Conservation (phyloP, 2,329 filamentous ascomycete species). For the Pseudogymnoascus sp. region DNA sequence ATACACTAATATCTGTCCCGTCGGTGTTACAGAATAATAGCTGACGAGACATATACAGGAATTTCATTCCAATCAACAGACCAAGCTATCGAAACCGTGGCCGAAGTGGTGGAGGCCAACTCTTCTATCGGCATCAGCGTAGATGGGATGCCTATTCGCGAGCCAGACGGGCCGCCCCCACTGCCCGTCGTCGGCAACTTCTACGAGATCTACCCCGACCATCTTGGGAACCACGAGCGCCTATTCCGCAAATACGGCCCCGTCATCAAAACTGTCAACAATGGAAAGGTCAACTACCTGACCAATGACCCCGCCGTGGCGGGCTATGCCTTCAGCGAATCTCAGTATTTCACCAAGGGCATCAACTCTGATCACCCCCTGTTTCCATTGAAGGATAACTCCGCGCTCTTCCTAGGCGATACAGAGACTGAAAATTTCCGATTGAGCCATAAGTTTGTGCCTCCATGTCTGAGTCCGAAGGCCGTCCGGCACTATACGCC, state of each 20-base stretch:
- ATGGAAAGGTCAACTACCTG: slow-evolving; percentile 30
- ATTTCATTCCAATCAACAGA: slow-evolving; percentile 17
- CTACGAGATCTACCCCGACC: slow-evolving; percentile 34
- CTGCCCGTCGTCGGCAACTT: slow-evolving; percentile 32
- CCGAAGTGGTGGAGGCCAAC: slow-evolving; percentile 12
- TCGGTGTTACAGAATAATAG: background rate
- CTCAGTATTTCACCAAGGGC: slow-evolving; percentile 32
- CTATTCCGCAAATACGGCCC: slow-evolving; percentile 33
- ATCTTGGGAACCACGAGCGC: slow-evolving; percentile 35
- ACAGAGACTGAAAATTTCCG: slow-evolving; percentile 16
- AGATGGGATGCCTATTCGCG: slow-evolving; percentile 16
- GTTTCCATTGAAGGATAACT: slow-evolving; percentile 13
- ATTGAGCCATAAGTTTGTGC: slow-evolving; percentile 16
- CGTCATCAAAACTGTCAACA: slow-evolving; percentile 31
- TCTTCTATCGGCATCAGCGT: slow-evolving; percentile 16
- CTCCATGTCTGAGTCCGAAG: slow-evolving; percentile 21
- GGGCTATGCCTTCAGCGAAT: slow-evolving; percentile 28
- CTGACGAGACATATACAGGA: slow-evolving; percentile 8
- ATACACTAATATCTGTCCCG: background rate
- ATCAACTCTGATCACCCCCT: slow-evolving; percentile 23
- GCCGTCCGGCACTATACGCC: slow-evolving; percentile 29
- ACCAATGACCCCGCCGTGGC: slow-evolving; percentile 32
- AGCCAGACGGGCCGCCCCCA: slow-evolving; percentile 24
- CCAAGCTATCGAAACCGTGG: slow-evolving; percentile 14
- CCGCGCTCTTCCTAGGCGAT: slow-evolving; percentile 18